phyloP scores from a whole-genome alignment of 2,329 filamentous ascomycete genomes.

The Aspergillus puulaauensis region DNA sequence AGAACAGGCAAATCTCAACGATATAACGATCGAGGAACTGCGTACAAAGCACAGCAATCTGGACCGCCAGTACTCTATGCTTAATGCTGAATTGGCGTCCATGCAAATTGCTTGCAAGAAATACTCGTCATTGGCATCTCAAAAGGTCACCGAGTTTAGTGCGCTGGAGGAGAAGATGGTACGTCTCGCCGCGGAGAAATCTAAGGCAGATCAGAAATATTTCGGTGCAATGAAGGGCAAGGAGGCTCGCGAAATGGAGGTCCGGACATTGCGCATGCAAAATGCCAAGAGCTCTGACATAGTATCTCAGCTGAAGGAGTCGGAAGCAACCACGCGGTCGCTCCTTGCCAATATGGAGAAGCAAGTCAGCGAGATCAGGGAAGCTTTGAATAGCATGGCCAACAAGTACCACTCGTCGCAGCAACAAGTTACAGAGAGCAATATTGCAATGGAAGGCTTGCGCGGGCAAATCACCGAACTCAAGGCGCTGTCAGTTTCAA shows the following conservation, averaged over 20 bases:
- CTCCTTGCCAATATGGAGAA: constrained; percentile 85
- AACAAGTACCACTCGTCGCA: constrained; percentile 75
- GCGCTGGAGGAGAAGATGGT: constrained; percentile 75
- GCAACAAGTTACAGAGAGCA: constrained; percentile 67
- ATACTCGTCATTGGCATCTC: constrained; percentile 77
- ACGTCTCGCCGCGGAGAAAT: constrained; percentile 79
- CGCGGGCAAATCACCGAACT: constrained; percentile 76
- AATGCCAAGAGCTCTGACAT: constrained; percentile 91
- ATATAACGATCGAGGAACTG: constrained; percentile 68
- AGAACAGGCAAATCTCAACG: constrained; percentile 51
- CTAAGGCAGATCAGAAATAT: constrained; percentile 96
- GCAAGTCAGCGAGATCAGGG: constrained; percentile 79
- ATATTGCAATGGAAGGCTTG: constrained; percentile 68
- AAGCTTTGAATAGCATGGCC: constrained; percentile 69
- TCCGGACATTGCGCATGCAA: constrained; percentile 74
- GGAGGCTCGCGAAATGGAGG: constrained; percentile 78
- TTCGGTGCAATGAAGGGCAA: constrained; percentile 94
- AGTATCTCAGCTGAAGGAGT: constrained; percentile 87
- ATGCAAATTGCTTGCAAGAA: constrained; percentile 92
- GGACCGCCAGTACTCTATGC: constrained; percentile 75
- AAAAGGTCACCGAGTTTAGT: constrained; percentile 78
- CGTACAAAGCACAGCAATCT: constrained; percentile 71
- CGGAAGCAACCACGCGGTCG: constrained; percentile 73
- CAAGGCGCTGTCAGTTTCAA: constrained; percentile 69
- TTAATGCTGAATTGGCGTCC: constrained; percentile 83